phyloP scores from a whole-genome alignment of 192 early-diverging fungal genomes.

The Kickxella alabastrina region DNA sequence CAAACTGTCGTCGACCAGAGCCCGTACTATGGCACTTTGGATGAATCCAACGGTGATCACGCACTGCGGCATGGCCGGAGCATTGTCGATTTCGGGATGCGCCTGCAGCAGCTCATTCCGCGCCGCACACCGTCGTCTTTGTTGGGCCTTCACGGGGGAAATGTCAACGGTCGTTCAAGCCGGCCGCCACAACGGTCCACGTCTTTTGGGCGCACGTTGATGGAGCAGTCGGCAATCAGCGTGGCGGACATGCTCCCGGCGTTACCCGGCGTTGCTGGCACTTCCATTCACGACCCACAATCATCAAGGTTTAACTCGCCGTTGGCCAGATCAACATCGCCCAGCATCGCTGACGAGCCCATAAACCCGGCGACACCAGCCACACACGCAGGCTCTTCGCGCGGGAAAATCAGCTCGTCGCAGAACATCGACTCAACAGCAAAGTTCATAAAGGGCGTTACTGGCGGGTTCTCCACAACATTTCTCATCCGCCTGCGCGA shows the following conservation, averaged over 20 bases:
- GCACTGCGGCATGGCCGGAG: conserved; percentile 22
- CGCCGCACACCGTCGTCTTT: conserved; percentile 13
- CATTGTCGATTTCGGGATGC: conserved; percentile 29
- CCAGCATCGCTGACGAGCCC: background rate
- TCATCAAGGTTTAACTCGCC: conserved; percentile 15
- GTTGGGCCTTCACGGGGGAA: background rate
- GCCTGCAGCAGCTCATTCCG: conserved; percentile 43
- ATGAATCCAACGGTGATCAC: too few relatives aligned
- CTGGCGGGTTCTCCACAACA: conserved; percentile 29
- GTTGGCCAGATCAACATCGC: background rate
- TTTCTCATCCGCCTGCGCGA: conserved; percentile 29
- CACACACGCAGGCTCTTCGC: background rate
- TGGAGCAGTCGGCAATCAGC: conserved; percentile 13
- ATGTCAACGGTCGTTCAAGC: background rate
- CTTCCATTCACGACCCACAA: conserved; percentile 1
- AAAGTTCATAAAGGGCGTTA: too few relatives aligned
- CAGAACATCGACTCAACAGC: too few relatives aligned
- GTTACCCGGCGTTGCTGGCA: conserved; percentile 5
- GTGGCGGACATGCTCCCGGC: conserved; percentile 18
- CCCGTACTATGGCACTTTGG: background rate
- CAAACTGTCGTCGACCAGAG: conserved; percentile 2
- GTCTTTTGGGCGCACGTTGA: conserved; percentile 12
- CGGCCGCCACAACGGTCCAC: conserved; percentile 4
- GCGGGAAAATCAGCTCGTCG: too few relatives aligned
- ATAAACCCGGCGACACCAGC: background rate